Base-by-base conservation (phyloP, 1,284 basidiomycete species). In the Binderoboletus segoi region DNA sequence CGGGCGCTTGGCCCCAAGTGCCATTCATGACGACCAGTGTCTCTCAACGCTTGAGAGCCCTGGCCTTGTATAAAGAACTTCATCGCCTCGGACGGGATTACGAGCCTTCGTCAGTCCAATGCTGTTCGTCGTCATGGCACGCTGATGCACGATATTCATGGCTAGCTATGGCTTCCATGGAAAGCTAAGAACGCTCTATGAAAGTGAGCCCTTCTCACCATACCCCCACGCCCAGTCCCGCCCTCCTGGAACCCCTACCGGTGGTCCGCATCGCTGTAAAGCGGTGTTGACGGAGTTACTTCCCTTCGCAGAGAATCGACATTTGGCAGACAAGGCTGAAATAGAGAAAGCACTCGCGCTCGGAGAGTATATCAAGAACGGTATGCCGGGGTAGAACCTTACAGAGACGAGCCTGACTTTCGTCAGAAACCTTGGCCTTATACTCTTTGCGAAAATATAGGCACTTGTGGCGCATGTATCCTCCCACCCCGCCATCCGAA, bases 341-440 rank as follows among this genome's bases (percentile, higher is more conserved):
- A 89, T 95, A 54, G 88, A 93, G 73, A 85, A 82, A 60, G 91
- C 92, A 3, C 77, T 94, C 49, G 84, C 83, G 54, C 76, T 94
- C 38, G 91, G 86, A 11, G 91, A 94, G 72, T 94, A 93, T 66
- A 94, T 96, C 70, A 93, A 90, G 74, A 93, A 92, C 68, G 93
- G 93, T 92, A 62, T 60, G 84, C n/a, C 68, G 37, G 8, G 43
- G 8, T 51, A 13, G 26, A 20, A n/a, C 43, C 15, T 37, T 26
- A 28, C 32, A 46, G 26, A 10, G 51, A 20, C 44, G 16, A 51
- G 20, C 18, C 55, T 57, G 10, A 63, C 24, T 20, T 37, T 43
- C 40, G 21, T 50, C 70, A 95, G 93, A 95, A 78, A 93, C 93
- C 0, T 78, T 95, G 43, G 91, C 93, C 0, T 74, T 96, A 41